phyloP scores from a whole-genome alignment of 1,284 basidiomycete genomes.

The Rhodotorula sp. region DNA sequence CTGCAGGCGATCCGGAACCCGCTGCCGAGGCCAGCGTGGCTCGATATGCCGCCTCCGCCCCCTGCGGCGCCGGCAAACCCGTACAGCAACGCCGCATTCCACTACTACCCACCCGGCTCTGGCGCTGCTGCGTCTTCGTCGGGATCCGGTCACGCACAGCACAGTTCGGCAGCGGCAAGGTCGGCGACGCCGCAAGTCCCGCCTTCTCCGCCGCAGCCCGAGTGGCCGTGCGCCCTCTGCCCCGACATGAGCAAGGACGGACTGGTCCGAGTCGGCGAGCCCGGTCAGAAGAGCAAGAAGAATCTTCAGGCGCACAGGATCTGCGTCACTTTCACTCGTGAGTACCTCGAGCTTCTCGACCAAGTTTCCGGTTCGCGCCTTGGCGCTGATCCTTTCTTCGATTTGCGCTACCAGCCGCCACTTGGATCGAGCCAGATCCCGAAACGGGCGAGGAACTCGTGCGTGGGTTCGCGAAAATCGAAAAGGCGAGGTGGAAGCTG shows the following conservation, averaged over 20 bases:
- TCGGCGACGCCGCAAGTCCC: not conserved
- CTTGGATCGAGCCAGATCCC: constrained; percentile 42
- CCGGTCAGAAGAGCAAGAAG: constrained; percentile 23
- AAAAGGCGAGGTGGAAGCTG: constrained; percentile 84
- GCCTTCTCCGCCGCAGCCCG: constrained; percentile 8
- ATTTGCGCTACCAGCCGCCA: constrained; percentile 36
- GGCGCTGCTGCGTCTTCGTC: not conserved
- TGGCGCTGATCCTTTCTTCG: not conserved
- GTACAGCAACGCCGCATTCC: not conserved
- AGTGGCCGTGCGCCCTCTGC: constrained; percentile 50
- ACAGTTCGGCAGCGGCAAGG: not conserved
- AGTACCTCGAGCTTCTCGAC: not conserved
- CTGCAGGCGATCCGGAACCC: constrained; percentile 1
- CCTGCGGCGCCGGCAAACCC: constrained; percentile 1
- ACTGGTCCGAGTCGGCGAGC: constrained; percentile 39
- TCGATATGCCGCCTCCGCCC: not conserved
- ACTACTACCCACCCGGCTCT: constrained; percentile 20
- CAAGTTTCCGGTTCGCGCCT: not conserved
- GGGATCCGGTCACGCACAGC: not conserved
- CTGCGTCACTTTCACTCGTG: constrained; percentile 48
- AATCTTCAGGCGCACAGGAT: constrained; percentile 26
- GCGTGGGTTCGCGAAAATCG: constrained; percentile 77
- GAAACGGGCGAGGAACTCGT: constrained; percentile 57
- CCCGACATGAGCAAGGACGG: constrained; percentile 44
- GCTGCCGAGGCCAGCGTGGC: not conserved